phyloP scores from a whole-genome alignment of 371 early-diverging fungal genomes.

The Saksenaea oblongispora region DNA sequence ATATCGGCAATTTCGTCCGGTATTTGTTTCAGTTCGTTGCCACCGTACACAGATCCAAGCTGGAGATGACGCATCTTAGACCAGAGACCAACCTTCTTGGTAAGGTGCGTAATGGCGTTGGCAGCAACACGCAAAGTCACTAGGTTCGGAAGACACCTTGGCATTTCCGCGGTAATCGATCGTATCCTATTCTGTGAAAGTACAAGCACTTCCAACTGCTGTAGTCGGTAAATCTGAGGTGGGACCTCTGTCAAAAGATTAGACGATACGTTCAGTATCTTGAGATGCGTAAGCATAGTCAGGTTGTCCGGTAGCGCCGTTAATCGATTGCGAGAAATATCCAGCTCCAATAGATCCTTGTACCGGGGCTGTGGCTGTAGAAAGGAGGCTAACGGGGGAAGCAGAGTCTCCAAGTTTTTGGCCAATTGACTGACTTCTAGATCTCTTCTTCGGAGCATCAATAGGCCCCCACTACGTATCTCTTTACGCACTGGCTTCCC shows the following conservation, averaged over 20 bases:
- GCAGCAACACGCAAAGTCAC: slow-evolving; percentile 51
- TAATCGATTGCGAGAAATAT: slow-evolving; percentile 59
- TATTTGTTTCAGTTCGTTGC: slow-evolving; percentile 48
- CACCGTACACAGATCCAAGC: slow-evolving; percentile 63
- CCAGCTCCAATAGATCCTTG: slow-evolving; percentile 53
- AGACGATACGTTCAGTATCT: slow-evolving; percentile 53
- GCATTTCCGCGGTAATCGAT: slow-evolving; percentile 46
- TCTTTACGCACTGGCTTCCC: slow-evolving; percentile 9
- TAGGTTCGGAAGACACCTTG: slow-evolving; percentile 42
- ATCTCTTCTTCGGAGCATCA: slow-evolving; percentile 52
- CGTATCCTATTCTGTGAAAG: slow-evolving; percentile 56
- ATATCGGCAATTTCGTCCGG: slow-evolving; percentile 53
- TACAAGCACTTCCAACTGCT: slow-evolving; percentile 52
- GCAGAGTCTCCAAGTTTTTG: slow-evolving; percentile 32
- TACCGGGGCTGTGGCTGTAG: slow-evolving; percentile 11
- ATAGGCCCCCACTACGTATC: slow-evolving; percentile 23
- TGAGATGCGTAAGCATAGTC: slow-evolving; percentile 41
- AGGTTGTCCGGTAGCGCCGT: slow-evolving; percentile 45
- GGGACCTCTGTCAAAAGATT: slow-evolving; percentile 59
- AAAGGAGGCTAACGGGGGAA: slow-evolving; percentile 45
- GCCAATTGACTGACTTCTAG: slow-evolving; percentile 44
- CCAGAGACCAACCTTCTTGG: slow-evolving; percentile 43
- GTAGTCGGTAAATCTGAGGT: slow-evolving; percentile 44
- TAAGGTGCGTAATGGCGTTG: slow-evolving; percentile 52
- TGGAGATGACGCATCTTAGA: slow-evolving; percentile 52